These are phyloP conservation scores for Phytophthora pseudosyringae DNA, from an alignment of 352 stramenopile genomes.

Conservation along the genomic window DNA sequence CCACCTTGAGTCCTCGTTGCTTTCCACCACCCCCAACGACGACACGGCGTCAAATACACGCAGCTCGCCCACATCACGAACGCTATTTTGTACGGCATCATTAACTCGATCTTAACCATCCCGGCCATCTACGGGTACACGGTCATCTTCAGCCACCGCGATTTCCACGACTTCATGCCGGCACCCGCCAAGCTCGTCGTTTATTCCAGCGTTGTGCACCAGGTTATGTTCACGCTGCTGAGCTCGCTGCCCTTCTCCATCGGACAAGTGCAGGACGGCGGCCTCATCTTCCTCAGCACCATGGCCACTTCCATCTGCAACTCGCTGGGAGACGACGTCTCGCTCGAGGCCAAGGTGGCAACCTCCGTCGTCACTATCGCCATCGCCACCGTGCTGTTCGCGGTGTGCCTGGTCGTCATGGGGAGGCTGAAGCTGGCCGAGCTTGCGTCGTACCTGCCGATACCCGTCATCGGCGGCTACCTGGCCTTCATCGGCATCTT, in stretches of 20 bases:
- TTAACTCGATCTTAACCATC: no score
- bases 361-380: constrained; percentile 94
- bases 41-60: no score
- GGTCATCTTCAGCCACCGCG: constrained; percentile 92
- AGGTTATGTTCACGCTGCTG: constrained; percentile 86
- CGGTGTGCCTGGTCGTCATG: constrained; percentile 92
- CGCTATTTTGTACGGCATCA: no score
- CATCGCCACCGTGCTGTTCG: constrained; percentile 91
- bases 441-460: constrained; percentile 96
- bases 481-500: constrained; percentile 98
- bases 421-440: constrained; percentile 92
- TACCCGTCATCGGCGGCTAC: constrained; percentile 97
- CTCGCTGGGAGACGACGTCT: constrained; percentile 63
- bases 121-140: constrained; percentile 96
- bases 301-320: constrained; percentile 93
- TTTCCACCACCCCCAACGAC: no score
- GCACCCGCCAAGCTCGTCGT: constrained; percentile 96
- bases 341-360: constrained; percentile 85
- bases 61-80: no score
- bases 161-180: constrained; percentile 89
- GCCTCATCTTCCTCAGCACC: constrained; percentile 96
- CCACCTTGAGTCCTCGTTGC: no score
- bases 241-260: constrained; percentile 96
- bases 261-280: constrained; percentile 97
- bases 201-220: constrained; percentile 95